phyloP scores from a whole-genome alignment of 106 monocot genomes.

The Amphibolis antarctica region DNA sequence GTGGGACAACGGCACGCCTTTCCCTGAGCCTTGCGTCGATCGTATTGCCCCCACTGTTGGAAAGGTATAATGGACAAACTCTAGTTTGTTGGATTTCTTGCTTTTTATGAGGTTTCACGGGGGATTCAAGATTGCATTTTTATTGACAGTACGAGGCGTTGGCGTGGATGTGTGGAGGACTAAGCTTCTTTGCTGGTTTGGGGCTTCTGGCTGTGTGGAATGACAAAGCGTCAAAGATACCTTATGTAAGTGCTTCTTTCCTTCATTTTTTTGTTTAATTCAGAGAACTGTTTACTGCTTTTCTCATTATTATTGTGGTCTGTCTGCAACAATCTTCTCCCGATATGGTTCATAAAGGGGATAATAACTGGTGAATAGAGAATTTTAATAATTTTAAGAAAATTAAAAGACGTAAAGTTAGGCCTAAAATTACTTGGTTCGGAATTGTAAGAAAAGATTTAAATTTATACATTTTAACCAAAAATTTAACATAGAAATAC shows the following conservation, averaged over 20 bases:
- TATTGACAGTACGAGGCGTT: constrained; percentile 67
- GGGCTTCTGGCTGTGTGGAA: constrained; percentile 79
- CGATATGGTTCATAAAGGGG: too few relatives aligned
- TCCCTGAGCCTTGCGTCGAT: constrained; percentile 90
- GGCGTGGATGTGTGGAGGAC: constrained; percentile 86
- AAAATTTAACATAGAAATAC: too few relatives aligned
- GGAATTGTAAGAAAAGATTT: too few relatives aligned
- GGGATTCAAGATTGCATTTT: constrained; percentile 1
- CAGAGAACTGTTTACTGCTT: too few relatives aligned
- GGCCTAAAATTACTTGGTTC: too few relatives aligned
- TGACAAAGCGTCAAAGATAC: constrained; percentile 92
- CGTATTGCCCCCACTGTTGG: constrained; percentile 67
- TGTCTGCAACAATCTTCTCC: too few relatives aligned
- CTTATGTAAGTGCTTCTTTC: constrained; percentile 46
- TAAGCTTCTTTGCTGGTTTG: constrained; percentile 61
- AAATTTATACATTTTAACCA: too few relatives aligned
- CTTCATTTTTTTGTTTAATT: background rate
- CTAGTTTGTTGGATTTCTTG: background rate
- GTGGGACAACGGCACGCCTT: constrained; percentile 94
- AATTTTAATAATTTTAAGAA: too few relatives aligned
- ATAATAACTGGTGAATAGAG: too few relatives aligned
- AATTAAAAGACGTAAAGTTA: too few relatives aligned
- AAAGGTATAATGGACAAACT: constrained; percentile 30
- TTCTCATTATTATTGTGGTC: too few relatives aligned
- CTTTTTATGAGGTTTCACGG: background rate